Percentiles rank a stretch among this genome's conserved stretches.
Evolutionary conservation across 2,329 filamentous ascomycete genomes (phyloP).

Genomic region (Dothiorella sarmentorum): DNA sequence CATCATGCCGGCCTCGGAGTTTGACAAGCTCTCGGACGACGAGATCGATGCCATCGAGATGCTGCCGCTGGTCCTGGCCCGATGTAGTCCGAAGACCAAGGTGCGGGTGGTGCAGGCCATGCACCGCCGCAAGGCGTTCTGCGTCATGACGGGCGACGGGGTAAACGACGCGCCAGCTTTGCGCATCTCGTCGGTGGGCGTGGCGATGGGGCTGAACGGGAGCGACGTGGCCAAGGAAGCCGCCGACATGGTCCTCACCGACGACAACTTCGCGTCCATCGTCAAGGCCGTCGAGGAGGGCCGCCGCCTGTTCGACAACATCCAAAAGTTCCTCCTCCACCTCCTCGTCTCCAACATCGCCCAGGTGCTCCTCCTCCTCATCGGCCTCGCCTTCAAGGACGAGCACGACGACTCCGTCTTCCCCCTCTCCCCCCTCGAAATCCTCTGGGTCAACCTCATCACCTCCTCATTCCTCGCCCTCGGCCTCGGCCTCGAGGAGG

Average conservation of each 20-base stretch:
- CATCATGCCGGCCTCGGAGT: conserved; percentile 44
- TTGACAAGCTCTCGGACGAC: conserved; percentile 43
- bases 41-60: conserved; percentile 41
- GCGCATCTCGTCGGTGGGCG: conserved; percentile 41
- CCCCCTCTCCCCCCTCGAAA: conserved; percentile 46
- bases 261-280: conserved; percentile 43
- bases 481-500: conserved; percentile 46
- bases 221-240: conserved; percentile 41
- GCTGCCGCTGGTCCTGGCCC: conserved; percentile 44
- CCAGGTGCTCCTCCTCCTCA: conserved; percentile 46
- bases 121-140: conserved; percentile 37
- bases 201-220: conserved; percentile 40
- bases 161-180: conserved; percentile 42
- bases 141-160: conserved; percentile 44
- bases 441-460: conserved; percentile 48
- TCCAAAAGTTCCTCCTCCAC: conserved; percentile 45
- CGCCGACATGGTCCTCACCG: conserved; percentile 40
- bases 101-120: conserved; percentile 47
- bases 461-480: conserved; percentile 48
- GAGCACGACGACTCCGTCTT: conserved; percentile 42
- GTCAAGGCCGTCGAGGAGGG: conserved; percentile 42
- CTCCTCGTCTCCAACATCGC: conserved; percentile 48
- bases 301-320: conserved; percentile 41
- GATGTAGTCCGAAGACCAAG: conserved; percentile 47
- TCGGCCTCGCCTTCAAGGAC: conserved; percentile 47